Base-by-base conservation (phyloP, 192 early-diverging fungal genomes). In the Diversispora epigaea region DNA sequence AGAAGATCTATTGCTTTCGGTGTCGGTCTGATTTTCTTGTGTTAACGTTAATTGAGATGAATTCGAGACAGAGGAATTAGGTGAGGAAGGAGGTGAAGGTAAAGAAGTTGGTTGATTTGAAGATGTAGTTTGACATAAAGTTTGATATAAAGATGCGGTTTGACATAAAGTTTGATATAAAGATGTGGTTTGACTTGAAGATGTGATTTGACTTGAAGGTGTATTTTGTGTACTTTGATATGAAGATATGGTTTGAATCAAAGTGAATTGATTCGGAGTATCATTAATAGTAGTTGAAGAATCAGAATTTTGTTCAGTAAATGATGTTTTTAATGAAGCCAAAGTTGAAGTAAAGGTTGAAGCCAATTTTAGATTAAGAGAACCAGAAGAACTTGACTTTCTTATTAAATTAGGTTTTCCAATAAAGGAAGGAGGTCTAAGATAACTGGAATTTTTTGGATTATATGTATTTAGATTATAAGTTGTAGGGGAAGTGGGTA, bases 321-420 rank as follows among this genome's bases (percentile, higher is more conserved):
- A 1, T 1, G 15, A 8, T 0, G 55, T 44, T 15, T 55, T 71
- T 4, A 58, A 45, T 40, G 70, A 43, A 19, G 55, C 3, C 0
- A 71, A 40, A 0, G 50, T 40, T n/a, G 39, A 56, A 19, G 55
- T 4, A 4, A 71, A 40, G 2, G 50, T 40, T n/a, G 39, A 56
- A 64, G 15, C 39, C 52, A 56, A 40, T 70, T 41, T 70, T 25
- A 25, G 1, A 45, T 47, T 58, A 64, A 64, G 72, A 19, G 61
- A 64, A 10, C 72, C 60, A 41, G 72, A 64, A 8, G 72, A 64
- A 19, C 47, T 5, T 2, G 72, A 64, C 63, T 47, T 74, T 50
- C 57, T 61, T 72, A 47, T 8, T 32, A 43, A 12, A 71, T 43
- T 21, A 39, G 12, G 55, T 12, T 57, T 57, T 15, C 14, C 25